A percentile compares a stretch with the other conserved stretches of the same genome.
phyloP scores from a whole-genome alignment of 768 basidiomycete genomes.

The Agrocybe pediades region DNA sequence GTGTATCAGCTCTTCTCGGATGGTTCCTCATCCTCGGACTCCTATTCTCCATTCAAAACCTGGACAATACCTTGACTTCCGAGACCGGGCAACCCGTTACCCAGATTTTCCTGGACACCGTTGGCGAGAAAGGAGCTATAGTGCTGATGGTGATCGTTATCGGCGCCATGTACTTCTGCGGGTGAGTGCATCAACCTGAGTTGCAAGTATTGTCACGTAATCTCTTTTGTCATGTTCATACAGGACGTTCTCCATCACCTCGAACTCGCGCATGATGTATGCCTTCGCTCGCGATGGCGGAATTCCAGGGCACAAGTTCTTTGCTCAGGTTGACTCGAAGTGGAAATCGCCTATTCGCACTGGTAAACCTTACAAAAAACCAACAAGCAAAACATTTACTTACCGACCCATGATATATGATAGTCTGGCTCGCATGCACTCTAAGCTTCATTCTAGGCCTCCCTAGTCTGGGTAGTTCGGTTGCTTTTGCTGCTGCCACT shows the following conservation, averaged over 20 bases:
- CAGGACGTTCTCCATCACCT: constrained; percentile 76
- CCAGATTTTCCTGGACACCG: constrained; percentile 78
- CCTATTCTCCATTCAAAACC: constrained; percentile 77
- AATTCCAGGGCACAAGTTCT: constrained; percentile 67
- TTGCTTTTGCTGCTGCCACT: constrained; percentile 65
- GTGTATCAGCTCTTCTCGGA: constrained; percentile 70
- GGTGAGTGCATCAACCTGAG: constrained; percentile 33
- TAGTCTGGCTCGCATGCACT: constrained; percentile 80
- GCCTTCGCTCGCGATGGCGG: constrained; percentile 78
- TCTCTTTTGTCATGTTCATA: background rate
- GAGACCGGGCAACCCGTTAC: constrained; percentile 70
- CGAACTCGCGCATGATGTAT: constrained; percentile 84
- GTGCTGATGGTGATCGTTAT: constrained; percentile 74
- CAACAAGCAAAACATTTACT: background rate
- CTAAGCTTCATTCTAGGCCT: constrained; percentile 75
- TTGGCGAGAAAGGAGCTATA: constrained; percentile 74
- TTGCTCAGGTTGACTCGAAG: constrained; percentile 59
- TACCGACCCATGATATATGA: constrained; percentile 19
- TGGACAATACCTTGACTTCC: constrained; percentile 53
- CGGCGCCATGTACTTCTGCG: constrained; percentile 76
- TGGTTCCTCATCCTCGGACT: constrained; percentile 76
- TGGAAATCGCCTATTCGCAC: constrained; percentile 70
- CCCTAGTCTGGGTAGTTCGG: constrained; percentile 71
- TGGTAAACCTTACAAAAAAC: constrained; percentile 34
- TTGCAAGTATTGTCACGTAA: background rate